Evolutionary conservation across 768 basidiomycete species (phyloP), one percentile per base, ranked within the genome.

Genomic region (Boletus bicolor): DNA sequence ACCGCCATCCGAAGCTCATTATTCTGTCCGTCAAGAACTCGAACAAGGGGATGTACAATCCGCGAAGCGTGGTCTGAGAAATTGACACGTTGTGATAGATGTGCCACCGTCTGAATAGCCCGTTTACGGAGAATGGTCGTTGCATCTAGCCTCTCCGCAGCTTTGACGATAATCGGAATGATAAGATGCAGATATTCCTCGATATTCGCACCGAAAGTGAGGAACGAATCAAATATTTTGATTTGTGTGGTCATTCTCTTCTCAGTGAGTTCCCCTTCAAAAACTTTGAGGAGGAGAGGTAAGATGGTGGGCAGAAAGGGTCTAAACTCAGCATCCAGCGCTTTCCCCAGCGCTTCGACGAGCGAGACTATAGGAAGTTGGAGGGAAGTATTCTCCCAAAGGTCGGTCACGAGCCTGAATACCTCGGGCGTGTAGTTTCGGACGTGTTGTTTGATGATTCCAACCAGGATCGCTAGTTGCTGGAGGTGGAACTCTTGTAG

Each of bases 121-220:
- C 86, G 83, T 72, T 92, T 93, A 43, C 95, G 86, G 47, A 99
- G 75, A 11, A 82, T 73, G 2, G 82, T 82, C 2, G 85, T 82
- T 7, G 83, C 86, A 56, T 93, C 92, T 1, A 82, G 71, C 36
- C 90, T 81, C 68, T 98, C 97, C 60, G 93, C 95, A 6, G 92
- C 86, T 68, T 84, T 87, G 53, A 98, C 88, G 57, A 98, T 92
- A 61, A 95, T 87, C 0, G 97, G 97, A 49, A 99, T 89, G 58
- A 98, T 89, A 38, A 99, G 86, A 72, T 98, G 96, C 15, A 98
- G 79, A 71, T 98, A 98, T 69, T 99, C 97, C 69, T 99, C 97
- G 56, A 98, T 89, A 70, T 95, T 98, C 3, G 91, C 81, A 5
- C 97, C 97, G 65, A 99, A 98, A 0, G 94, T 93, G 63, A 92